Evolutionary conservation across 1,139 yeast genomes (phyloP).

Genomic region (Lodderomyces pseudojiufengensis): DNA sequence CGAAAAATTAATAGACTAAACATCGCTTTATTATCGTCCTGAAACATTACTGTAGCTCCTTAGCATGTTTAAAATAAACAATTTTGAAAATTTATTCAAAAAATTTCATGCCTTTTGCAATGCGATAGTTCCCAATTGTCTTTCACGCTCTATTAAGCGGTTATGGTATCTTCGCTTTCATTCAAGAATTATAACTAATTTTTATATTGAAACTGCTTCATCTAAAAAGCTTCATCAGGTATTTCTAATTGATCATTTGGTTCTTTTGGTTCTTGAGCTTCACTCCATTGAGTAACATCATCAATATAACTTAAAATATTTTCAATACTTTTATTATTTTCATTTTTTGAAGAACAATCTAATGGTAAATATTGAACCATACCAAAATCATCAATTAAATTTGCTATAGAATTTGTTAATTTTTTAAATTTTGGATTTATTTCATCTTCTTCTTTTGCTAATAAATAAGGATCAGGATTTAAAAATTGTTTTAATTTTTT

Average conservation of each 20-base stretch:
- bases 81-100: too few species aligned
- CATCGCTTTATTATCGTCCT: too few species aligned
- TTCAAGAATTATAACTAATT: too few species aligned
- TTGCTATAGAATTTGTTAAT: slow-evolving; percentile 79
- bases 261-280: slow-evolving; percentile 93
- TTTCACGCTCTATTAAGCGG: too few species aligned
- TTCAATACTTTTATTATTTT: slow-evolving; percentile 71
- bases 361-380: slow-evolving; percentile 96
- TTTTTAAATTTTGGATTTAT: slow-evolving; percentile 71
- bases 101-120: too few species aligned
- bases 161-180: too few species aligned
- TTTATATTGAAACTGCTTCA: too few species aligned
- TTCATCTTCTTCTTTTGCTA: slow-evolving; percentile 38
- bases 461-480: slow-evolving; percentile 84
- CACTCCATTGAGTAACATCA: slow-evolving; percentile 98
- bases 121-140: too few species aligned
- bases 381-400: slow-evolving; percentile 92
- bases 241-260: slow-evolving; percentile 75
- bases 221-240: slow-evolving; percentile 34
- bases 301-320: slow-evolving; percentile 89
- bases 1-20: too few species aligned
- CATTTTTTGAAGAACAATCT: slow-evolving; percentile 76
- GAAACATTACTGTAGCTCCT: too few species aligned
- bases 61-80: too few species aligned
- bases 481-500: slow-evolving; percentile 78